Base-by-base conservation (phyloP, 164 flowering plant species). In the Santalum album region DNA sequence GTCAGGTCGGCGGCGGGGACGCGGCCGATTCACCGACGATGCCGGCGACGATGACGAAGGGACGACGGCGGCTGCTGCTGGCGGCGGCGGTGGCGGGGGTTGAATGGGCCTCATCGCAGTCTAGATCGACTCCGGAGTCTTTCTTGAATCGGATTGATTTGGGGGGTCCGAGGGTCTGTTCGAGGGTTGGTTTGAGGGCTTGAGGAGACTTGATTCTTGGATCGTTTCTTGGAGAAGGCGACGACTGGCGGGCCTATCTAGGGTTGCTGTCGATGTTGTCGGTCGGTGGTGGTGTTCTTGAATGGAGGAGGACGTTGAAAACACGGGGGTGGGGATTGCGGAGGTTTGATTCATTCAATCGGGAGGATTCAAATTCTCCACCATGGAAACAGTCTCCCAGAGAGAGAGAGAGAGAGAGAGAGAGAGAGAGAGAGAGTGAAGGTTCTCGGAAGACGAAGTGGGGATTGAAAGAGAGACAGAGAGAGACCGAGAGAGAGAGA, bases 1-100 rank as follows among this genome's bases (percentile, higher is more conserved):
- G 62, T 77, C 83, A 0, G 84, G 77, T 0, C 74, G 77, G 14
- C 86, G 77, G 0, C 95, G 80, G 1, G 61, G 52, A 6, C 79
- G 75, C 17, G 50, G 55, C 35, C 27, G 49, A 20, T 56, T 2
- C 22, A 2, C 22, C 14, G 5, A 18, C 10, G 51, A 27, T 3
- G 40, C 12, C 15, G 42, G 15, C 16, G 42, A 38, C 16, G 6
- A 29, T 4, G 34, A 29, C 26, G 54, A 19, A 51, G 32, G 2
- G 55, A 54, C 22, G 40, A 40, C 21, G 42, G 44, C 26, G 67
- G 56, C 17, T 26, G 55, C 14, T 18, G 67, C 35, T 10, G 72
- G 57, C 19, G 65, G 69, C 6, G 77, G 70, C 22, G 67, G 42
- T 10, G 72, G 57, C 19, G 65, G 69, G 6, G 77, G 70, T 46